Evolutionary conservation across 75 land plant genomes (phyloP), one percentile per base, ranked within the genome.

Genomic region (Selaginella moellendorffii): DNA sequence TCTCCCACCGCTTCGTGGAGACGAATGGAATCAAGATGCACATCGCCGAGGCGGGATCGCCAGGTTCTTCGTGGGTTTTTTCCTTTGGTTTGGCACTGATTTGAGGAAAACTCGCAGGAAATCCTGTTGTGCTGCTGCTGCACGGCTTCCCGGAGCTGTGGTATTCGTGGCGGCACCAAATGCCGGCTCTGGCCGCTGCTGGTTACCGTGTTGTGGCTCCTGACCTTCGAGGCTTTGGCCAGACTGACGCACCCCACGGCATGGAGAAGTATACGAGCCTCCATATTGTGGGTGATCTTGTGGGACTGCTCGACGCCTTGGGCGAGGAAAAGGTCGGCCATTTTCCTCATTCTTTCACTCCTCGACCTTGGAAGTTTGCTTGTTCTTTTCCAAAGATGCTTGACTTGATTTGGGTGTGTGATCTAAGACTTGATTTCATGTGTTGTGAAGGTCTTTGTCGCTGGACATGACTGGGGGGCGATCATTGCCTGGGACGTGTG

Each of bases 101-200:
- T n/a, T n/a, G n/a, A n/a, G n/a, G n/a, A n/a, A n/a, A n/a, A n/a
- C n/a, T n/a, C n/a, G n/a, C n/a, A n/a, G n/a, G n/a, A n/a, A n/a
- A n/a, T 2, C 85, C 82, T 0, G 14, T 69, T 18, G 80, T 84
- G n/a, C 73, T 84, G 12, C 77, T 84, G 17, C 66, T 84, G 18
- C 87, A 82, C 74, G 87, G 85, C 20, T 84, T 84, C 30, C 87
- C 85, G 0, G 69, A 76, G 27, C 54, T 77, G 10, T 84, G 85
- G 87, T 82, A 63, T 29, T 79, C 82, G 1, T 84, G 87, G 87
- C 79, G 74, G 8, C 31, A 76, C 61, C 85, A 83, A 61, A 77
- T 83, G 0, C 28, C 69, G 10, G 71, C 59, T 21, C 42, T 83
- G 30, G 80, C 85, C 2, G 52, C 63, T 0, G 77, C 66, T 27